These are phyloP conservation scores for Euphorbia lathyris DNA, from an alignment of 345 rosid genomes.

Conservation along the genomic window DNA sequence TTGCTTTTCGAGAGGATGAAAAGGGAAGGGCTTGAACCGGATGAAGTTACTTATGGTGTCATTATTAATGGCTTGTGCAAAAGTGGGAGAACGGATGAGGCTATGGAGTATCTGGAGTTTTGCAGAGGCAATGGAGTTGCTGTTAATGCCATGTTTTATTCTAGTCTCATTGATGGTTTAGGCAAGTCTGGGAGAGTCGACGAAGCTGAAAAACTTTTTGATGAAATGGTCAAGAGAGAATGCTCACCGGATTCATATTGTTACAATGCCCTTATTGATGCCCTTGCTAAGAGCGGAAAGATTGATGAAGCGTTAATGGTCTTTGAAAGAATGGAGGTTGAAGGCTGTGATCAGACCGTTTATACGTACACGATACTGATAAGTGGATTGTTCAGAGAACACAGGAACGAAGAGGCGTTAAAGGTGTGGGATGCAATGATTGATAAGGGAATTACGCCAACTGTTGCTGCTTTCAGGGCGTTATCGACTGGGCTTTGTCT, in stretches of 20 bases:
- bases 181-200: conserved; percentile 79
- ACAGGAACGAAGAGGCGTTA: conserved; percentile 70
- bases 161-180: conserved; percentile 72
- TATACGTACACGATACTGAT: conserved; percentile 40
- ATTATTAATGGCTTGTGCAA: conserved; percentile 71
- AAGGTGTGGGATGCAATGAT: conserved; percentile 80
- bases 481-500: conserved; percentile 21
- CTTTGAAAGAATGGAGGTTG: conserved; percentile 15
- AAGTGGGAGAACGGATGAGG: conserved; percentile 72
- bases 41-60: conserved; percentile 70
- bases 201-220: conserved; percentile 72
- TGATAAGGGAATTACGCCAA: conserved; percentile 80
- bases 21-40: background rate
- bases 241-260: conserved; percentile 72
- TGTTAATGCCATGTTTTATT: conserved; percentile 65
- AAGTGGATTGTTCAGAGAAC: conserved; percentile 57
- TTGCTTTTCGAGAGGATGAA: conserved; percentile 76
- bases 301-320: conserved; percentile 58
- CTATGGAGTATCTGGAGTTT: conserved; percentile 43
- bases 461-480: conserved; percentile 75
- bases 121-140: conserved; percentile 50
- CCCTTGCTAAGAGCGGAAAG: conserved; percentile 55
- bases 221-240: conserved; percentile 65
- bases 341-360: too few species aligned
- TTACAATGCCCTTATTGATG: conserved; percentile 75